Conservation (phyloP, 352 stramenopile species). For the Phytophthora constricta region DNA sequence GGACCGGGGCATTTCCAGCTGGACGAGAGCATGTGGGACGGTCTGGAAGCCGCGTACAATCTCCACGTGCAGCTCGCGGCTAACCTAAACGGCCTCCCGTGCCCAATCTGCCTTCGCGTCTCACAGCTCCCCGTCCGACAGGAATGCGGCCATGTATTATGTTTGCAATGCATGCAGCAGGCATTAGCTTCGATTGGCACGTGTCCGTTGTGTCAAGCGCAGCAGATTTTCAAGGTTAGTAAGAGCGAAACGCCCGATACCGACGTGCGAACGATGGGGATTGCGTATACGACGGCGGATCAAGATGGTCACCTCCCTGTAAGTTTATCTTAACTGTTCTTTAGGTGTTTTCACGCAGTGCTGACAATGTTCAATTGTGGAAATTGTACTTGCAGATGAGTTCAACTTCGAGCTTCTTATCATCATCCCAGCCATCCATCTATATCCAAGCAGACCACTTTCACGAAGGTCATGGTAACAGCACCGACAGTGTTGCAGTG, state of each 20-base stretch:
- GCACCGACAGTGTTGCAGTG: neutral
- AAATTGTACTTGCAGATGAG: constrained; percentile 12
- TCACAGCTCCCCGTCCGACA: constrained; percentile 52
- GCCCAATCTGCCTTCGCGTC: constrained; percentile 54
- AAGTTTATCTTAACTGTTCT: too few species aligned
- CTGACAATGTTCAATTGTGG: neutral
- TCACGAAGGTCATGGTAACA: constrained; percentile 6
- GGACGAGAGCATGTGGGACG: constrained; percentile 32
- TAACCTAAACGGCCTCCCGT: constrained; percentile 28
- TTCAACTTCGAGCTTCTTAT: constrained; percentile 13
- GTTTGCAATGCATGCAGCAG: constrained; percentile 58
- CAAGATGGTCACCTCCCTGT: constrained; percentile 33
- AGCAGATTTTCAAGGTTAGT: constrained; percentile 48
- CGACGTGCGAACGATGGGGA: constrained; percentile 23
- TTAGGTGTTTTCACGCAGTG: constrained; percentile 3
- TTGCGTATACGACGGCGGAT: constrained; percentile 17
- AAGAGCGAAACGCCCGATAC: constrained; percentile 19
- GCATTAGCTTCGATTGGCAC: constrained; percentile 42
- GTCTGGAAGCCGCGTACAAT: constrained; percentile 28
- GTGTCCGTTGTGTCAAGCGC: constrained; percentile 59
- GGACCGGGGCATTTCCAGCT: constrained; percentile 14
- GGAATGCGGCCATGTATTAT: constrained; percentile 62
- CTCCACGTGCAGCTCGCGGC: constrained; percentile 42
- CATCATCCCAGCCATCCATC: constrained; percentile 11
- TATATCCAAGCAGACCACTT: constrained; percentile 22